A percentile compares a stretch with the other conserved stretches of the same genome.
These are phyloP conservation scores for Scalesia atractyloides DNA, from an alignment of 129 eudicot genomes.

Conservation along the genomic window DNA sequence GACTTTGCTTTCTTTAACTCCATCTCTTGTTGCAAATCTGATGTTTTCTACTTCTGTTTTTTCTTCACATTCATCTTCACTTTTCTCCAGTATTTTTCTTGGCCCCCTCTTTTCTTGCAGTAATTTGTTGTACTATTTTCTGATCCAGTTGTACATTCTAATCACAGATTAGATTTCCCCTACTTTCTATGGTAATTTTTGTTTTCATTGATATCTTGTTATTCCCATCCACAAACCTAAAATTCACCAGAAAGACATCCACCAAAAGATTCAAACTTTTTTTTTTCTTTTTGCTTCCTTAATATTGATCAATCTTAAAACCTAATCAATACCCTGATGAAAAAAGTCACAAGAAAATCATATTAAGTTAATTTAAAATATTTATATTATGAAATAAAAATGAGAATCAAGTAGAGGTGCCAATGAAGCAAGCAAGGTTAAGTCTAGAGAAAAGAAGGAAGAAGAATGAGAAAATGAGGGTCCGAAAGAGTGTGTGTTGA, in stretches of 20 bases:
- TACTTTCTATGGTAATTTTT: conserved; percentile 40
- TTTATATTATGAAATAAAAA: neutral
- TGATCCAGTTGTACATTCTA: conserved; percentile 34
- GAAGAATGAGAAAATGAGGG: conserved; percentile 36
- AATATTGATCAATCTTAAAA: conserved; percentile 21
- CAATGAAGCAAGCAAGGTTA: conserved; percentile 25
- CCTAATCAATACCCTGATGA: conserved; percentile 22
- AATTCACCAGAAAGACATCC: conserved; percentile 19
- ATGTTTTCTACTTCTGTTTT: neutral
- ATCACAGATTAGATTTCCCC: conserved; percentile 55
- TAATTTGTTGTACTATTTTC: conserved; percentile 34
- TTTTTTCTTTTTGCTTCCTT: neutral
- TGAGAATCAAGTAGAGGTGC: neutral
- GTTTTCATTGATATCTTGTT: conserved; percentile 53
- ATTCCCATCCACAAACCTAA: conserved; percentile 51
- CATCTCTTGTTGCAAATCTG: conserved; percentile 26
- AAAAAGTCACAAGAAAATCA: neutral
- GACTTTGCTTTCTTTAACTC: conserved; percentile 36
- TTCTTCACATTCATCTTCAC: conserved; percentile 31
- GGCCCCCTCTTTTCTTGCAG: conserved; percentile 75
- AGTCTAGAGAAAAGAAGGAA: conserved; percentile 1
- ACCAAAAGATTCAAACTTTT: conserved; percentile 21
- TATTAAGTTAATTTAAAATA: neutral
- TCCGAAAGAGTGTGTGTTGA: conserved; percentile 34
- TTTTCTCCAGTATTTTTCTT: conserved; percentile 45